A percentile compares a stretch with the other conserved stretches of the same genome.
phyloP scores from a whole-genome alignment of 2,329 filamentous ascomycete genomes.

The Fusarium piperis region DNA sequence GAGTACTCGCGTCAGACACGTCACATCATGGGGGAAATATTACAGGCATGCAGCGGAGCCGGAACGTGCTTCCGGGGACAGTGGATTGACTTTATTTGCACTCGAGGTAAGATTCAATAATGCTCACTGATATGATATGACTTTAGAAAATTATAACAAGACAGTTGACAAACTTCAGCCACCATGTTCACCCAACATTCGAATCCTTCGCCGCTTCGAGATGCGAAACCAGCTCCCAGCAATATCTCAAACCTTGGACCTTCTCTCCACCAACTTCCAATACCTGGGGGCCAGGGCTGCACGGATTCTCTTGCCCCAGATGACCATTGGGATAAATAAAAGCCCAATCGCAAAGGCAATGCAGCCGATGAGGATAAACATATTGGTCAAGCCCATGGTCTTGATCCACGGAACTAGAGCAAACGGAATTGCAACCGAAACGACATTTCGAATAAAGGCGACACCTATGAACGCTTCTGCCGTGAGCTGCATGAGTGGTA shows the following conservation, averaged over 20 bases:
- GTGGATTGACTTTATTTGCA: neutral
- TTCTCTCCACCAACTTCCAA: conserved; percentile 33
- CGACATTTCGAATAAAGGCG: conserved; percentile 45
- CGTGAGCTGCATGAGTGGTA: conserved; percentile 14
- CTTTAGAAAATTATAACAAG: neutral
- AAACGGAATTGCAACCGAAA: conserved; percentile 44
- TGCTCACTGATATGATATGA: neutral
- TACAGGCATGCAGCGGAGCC: neutral
- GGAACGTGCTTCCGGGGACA: neutral
- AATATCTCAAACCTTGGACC: conserved; percentile 16
- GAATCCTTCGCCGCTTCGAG: too few relatives aligned
- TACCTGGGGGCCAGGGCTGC: conserved; percentile 34
- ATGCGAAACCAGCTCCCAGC: neutral
- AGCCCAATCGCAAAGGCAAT: conserved; percentile 38
- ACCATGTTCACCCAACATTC: neutral
- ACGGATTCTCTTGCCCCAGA: conserved; percentile 46
- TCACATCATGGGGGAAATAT: neutral
- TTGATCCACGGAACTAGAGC: conserved; percentile 45
- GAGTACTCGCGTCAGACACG: neutral
- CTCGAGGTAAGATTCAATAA: neutral
- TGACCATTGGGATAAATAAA: conserved; percentile 42
- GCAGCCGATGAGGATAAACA: conserved; percentile 41
- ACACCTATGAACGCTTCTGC: conserved; percentile 46
- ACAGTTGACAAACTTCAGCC: neutral
- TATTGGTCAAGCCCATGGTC: conserved; percentile 43